These are phyloP conservation scores for Lathyrus tuberosus DNA, from an alignment of 306 rosid genomes.

Conservation along the genomic window DNA sequence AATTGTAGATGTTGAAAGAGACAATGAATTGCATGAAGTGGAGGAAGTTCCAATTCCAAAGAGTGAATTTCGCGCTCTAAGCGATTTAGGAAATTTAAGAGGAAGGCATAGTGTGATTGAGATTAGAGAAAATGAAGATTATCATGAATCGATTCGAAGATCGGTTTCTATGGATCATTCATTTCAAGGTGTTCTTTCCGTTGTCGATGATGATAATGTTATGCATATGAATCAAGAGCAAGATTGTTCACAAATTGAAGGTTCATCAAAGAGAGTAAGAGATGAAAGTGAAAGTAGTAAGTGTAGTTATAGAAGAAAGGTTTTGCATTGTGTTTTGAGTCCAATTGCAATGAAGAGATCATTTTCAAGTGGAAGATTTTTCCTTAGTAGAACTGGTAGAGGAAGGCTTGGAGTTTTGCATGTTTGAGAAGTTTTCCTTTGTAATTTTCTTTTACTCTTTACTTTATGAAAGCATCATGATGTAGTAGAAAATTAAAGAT, in stretches of 20 bases:
- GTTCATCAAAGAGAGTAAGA: slow-evolving; percentile 59
- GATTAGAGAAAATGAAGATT: slow-evolving; percentile 54
- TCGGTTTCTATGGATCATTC: slow-evolving; percentile 84
- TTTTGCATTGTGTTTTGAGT: slow-evolving; percentile 61
- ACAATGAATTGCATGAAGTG: slow-evolving; percentile 31
- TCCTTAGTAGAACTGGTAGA: slow-evolving; percentile 58
- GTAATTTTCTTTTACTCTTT: not conserved
- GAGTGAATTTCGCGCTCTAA: slow-evolving; percentile 55
- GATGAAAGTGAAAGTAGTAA: slow-evolving; percentile 63
- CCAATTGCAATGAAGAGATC: slow-evolving; percentile 90
- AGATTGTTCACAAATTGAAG: slow-evolving; percentile 45
- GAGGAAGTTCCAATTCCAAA: slow-evolving; percentile 51
- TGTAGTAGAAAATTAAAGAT: slow-evolving; percentile 17
- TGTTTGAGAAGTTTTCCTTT: slow-evolving; percentile 38
- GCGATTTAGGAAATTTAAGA: slow-evolving; percentile 63
- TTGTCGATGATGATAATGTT: slow-evolving; percentile 49
- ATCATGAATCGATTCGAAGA: slow-evolving; percentile 56
- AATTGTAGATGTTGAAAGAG: slow-evolving; percentile 24
- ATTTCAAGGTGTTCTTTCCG: slow-evolving; percentile 40
- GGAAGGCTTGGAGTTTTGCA: slow-evolving; percentile 58
- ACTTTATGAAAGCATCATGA: slow-evolving; percentile 13
- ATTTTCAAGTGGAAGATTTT: slow-evolving; percentile 82
- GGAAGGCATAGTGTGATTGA: slow-evolving; percentile 67
- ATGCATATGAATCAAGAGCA: slow-evolving; percentile 53
- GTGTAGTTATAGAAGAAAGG: slow-evolving; percentile 49